phyloP scores from a whole-genome alignment of 2,329 filamentous ascomycete species.

The Ceratocystis diversiconidia region DNA sequence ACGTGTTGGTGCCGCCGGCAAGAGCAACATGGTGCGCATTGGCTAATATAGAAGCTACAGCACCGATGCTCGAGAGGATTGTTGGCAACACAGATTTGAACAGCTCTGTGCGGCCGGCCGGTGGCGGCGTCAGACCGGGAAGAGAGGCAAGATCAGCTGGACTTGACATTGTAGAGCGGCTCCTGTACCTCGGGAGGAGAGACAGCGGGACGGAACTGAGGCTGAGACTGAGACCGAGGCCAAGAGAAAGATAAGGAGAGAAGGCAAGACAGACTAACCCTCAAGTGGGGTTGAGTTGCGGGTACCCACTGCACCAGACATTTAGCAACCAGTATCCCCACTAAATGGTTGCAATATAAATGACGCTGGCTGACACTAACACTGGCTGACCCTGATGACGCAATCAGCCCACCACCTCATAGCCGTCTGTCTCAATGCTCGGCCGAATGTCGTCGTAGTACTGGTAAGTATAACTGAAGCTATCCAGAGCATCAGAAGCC shows the following conservation, averaged over 20 bases:
- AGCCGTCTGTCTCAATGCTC: neutral
- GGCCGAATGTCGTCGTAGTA: neutral
- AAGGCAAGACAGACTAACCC: neutral
- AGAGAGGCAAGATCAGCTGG: conserved; percentile 18
- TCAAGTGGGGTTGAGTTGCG: neutral
- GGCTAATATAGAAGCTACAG: conserved; percentile 33
- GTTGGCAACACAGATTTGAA: conserved; percentile 34
- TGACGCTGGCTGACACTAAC: neutral
- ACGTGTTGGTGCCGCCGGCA: conserved; percentile 30
- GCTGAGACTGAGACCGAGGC: neutral
- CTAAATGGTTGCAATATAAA: neutral
- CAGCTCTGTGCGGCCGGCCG: conserved; percentile 25
- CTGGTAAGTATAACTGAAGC: neutral
- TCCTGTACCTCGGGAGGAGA: neutral
- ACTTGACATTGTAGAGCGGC: neutral
- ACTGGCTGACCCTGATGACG: neutral
- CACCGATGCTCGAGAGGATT: conserved; percentile 32
- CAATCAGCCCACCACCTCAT: neutral
- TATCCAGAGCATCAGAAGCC: conserved; percentile 4
- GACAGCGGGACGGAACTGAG: neutral
- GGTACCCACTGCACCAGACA: neutral
- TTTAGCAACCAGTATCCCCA: neutral
- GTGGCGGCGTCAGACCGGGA: conserved; percentile 20
- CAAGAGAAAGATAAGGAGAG: neutral
- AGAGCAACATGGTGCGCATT: conserved; percentile 31